Percentiles rank a stretch among this genome's conserved stretches.
Conservation (phyloP, 805 yeast species). For the Metschnikowia shivogae region DNA sequence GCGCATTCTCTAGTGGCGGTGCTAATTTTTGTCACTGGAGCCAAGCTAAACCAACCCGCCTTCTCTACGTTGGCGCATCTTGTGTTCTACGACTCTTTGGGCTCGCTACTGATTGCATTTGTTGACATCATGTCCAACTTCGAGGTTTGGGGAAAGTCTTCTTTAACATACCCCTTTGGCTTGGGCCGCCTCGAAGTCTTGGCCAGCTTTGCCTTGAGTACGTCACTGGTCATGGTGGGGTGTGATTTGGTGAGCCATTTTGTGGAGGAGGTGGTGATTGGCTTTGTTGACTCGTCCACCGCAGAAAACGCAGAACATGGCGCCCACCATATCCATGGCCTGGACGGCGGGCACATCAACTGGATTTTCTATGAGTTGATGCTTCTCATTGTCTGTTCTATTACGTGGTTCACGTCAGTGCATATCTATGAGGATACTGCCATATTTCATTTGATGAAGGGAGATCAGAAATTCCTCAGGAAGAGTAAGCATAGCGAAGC, state of each 20-base stretch:
- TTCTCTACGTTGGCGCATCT: slow-evolving; percentile 81
- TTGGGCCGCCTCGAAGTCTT: slow-evolving; percentile 86
- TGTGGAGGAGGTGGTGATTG: slow-evolving; percentile 61
- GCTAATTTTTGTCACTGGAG: slow-evolving; percentile 57
- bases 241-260: slow-evolving; percentile 83
- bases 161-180: slow-evolving; percentile 87
- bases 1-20: slow-evolving; percentile 55
- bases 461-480: neutral
- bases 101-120: slow-evolving; percentile 61
- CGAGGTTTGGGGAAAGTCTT: slow-evolving; percentile 83
- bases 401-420: slow-evolving; percentile 31
- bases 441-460: slow-evolving; percentile 29
- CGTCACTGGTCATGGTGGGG: slow-evolving; percentile 86
- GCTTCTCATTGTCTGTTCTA: slow-evolving; percentile 18
- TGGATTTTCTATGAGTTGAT: slow-evolving; percentile 30
- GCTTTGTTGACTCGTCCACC: slow-evolving; percentile 28
- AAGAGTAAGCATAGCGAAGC: neutral
- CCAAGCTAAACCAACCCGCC: slow-evolving; percentile 51
- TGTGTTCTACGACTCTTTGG: slow-evolving; percentile 80
- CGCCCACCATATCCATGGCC: slow-evolving; percentile 39
- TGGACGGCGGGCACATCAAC: slow-evolving; percentile 14
- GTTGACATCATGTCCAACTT: slow-evolving; percentile 87
- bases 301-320: slow-evolving; percentile 25
- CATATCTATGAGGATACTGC: slow-evolving; percentile 31
- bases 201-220: slow-evolving; percentile 80